Evolutionary conservation across 345 rosid species (phyloP).

Genomic region (Diplotaxis tenuifolia): DNA sequence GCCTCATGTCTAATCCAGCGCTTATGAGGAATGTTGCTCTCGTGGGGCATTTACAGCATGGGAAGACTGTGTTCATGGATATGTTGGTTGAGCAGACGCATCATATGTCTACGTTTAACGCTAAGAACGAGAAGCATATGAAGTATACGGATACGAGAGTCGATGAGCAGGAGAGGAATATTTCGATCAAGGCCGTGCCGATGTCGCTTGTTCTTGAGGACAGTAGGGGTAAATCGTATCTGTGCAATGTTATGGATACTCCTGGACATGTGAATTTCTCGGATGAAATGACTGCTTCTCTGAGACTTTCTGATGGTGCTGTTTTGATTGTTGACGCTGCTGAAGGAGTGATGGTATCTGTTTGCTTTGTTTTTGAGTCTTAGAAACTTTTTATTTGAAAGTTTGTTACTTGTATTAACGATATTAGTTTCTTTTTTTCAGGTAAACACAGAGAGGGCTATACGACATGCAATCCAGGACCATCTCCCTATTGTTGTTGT

Average conservation of each 20-base stretch:
- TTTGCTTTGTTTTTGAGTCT: constrained; percentile 7
- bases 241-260: constrained; percentile 89
- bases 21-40: constrained; percentile 94
- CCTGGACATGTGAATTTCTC: constrained; percentile 79
- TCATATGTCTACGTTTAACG: constrained; percentile 80
- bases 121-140: constrained; percentile 81
- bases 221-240: constrained; percentile 84
- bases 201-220: constrained; percentile 98
- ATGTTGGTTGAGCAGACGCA: constrained; percentile 99
- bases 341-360: constrained; percentile 66
- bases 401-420: not conserved
- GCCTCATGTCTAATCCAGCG: constrained; percentile 87
- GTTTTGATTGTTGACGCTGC: constrained; percentile 96
- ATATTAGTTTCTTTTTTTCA: constrained; percentile 13
- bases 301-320: constrained; percentile 91
- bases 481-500: constrained; percentile 92
- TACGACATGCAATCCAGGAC: constrained; percentile 95
- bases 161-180: constrained; percentile 95
- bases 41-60: constrained; percentile 92
- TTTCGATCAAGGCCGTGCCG: constrained; percentile 90
- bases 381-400: not conserved
- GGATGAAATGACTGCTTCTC: constrained; percentile 38
- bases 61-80: constrained; percentile 93
- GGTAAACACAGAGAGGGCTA: constrained; percentile 98
- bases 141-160: constrained; percentile 90